A percentile compares a stretch with the other conserved stretches of the same genome.
These are phyloP conservation scores for Bipolaris sorokiniana DNA, from an alignment of 2,329 filamentous ascomycete species.

Conservation along the genomic window DNA sequence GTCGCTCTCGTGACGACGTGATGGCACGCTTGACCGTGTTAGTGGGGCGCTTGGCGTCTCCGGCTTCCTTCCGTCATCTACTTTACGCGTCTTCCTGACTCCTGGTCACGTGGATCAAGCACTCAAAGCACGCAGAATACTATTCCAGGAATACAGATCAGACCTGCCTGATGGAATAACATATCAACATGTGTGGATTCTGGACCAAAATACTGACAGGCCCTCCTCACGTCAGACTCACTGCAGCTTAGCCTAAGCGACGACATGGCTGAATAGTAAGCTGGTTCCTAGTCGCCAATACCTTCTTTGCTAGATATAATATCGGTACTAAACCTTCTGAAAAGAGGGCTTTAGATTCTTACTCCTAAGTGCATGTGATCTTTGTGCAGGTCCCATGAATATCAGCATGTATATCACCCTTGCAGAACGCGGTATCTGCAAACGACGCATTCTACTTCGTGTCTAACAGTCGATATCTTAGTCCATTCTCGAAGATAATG, in stretches of 20 bases:
- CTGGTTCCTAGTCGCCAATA: no score
- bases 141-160: no score
- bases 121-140: not conserved
- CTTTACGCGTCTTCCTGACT: not conserved
- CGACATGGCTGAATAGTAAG: not conserved
- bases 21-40: conserved; percentile 14
- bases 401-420: not conserved
- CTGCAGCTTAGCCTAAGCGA: not conserved
- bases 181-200: not conserved
- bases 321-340: not conserved
- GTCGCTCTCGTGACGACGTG: conserved; percentile 28
- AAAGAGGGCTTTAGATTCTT: not conserved
- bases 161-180: no score
- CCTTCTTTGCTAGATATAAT: not conserved
- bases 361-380: not conserved
- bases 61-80: conserved; percentile 9
- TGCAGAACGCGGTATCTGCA: not conserved
- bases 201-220: not conserved
- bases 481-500: not conserved
- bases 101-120: not conserved
- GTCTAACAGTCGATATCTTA: not conserved
- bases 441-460: not conserved
- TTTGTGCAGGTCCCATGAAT: not conserved
- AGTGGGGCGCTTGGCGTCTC: conserved; percentile 22
- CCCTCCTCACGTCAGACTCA: not conserved